A percentile compares a stretch with the other conserved stretches of the same genome.
Evolutionary conservation across 495 filamentous ascomycete genomes (phyloP).

Genomic region (Coniosporium apollinis): DNA sequence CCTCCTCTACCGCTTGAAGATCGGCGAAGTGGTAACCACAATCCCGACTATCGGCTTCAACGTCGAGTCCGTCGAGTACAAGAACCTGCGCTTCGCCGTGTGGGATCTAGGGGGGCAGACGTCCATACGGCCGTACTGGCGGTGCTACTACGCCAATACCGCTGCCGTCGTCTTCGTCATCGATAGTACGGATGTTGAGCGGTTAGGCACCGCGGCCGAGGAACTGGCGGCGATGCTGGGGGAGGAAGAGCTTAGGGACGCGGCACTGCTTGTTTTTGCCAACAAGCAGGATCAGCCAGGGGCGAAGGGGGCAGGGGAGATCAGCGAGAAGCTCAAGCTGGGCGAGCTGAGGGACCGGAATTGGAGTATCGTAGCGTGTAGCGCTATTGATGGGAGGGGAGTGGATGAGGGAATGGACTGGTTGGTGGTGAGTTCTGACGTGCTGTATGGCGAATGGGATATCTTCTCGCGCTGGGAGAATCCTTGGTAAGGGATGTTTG

Average conservation of each 20-base stretch:
- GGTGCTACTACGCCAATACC: conserved; percentile 98
- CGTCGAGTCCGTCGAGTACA: conserved; percentile 93
- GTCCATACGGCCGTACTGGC: conserved; percentile 93
- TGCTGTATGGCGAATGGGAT: no score
- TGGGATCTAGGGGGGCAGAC: conserved; percentile 97
- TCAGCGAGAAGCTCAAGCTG: conserved; percentile 77
- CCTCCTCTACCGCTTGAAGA: conserved; percentile 90
- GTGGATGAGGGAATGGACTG: conserved; percentile 97
- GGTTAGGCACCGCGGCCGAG: conserved; percentile 77
- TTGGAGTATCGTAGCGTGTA: conserved; percentile 97
- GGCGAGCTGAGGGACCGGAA: conserved; percentile 88
- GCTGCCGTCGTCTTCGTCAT: conserved; percentile 99
- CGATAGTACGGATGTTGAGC: conserved; percentile 92
- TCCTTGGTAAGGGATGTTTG: background rate
- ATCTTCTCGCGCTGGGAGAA: no score
- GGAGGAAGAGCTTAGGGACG: conserved; percentile 89
- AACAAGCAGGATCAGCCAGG: conserved; percentile 99
- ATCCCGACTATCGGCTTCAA: conserved; percentile 99
- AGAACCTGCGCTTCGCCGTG: conserved; percentile 95
- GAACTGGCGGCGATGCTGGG: conserved; percentile 90
- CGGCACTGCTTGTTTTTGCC: conserved; percentile 83
- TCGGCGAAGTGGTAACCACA: conserved; percentile 95
- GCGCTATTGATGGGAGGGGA: conserved; percentile 86
- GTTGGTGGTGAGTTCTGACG: conserved; percentile 60
- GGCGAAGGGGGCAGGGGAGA: conserved; percentile 90